Evolutionary conservation across 1,284 basidiomycete genomes (phyloP).

Genomic region (Cryptococcus sp.): DNA sequence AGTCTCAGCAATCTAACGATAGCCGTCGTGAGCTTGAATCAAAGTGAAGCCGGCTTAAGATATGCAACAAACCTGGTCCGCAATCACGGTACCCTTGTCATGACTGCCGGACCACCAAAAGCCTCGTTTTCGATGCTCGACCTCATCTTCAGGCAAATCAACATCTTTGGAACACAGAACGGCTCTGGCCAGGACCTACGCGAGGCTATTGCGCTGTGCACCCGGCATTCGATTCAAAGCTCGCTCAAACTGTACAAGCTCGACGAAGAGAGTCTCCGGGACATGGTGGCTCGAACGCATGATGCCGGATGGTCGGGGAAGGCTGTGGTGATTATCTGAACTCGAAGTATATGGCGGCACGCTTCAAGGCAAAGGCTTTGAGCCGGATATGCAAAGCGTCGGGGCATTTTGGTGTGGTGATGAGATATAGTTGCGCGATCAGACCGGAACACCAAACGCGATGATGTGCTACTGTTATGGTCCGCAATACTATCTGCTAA

Average conservation of each 20-base stretch:
- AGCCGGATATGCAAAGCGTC: no score
- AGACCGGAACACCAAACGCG: no score
- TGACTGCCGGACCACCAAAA: slow-evolving; percentile 17
- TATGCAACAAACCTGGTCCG: slow-evolving; percentile 16
- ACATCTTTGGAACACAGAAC: slow-evolving; percentile 19
- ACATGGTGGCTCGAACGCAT: slow-evolving; percentile 16
- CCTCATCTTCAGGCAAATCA: slow-evolving; percentile 26
- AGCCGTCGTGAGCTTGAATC: no score
- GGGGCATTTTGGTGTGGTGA: no score
- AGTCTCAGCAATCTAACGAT: no score
- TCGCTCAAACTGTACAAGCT: slow-evolving; percentile 14
- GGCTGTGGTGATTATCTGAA: slow-evolving; percentile 11
- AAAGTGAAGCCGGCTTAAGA: slow-evolving; percentile 2
- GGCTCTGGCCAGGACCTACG: slow-evolving; percentile 19
- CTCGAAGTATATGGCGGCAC: no score
- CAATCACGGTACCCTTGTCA: slow-evolving; percentile 15
- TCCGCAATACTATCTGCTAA: no score
- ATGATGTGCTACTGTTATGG: no score
- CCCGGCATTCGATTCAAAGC: slow-evolving; percentile 14
- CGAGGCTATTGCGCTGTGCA: slow-evolving; percentile 17
- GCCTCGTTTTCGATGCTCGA: slow-evolving; percentile 13
- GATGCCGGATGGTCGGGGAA: slow-evolving; percentile 15
- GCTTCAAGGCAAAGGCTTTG: no score
- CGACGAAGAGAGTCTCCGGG: slow-evolving; percentile 5
- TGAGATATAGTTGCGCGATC: no score